A percentile compares a stretch with the other conserved stretches of the same genome.
These are phyloP conservation scores for Diaporthe sp. DNA, from an alignment of 2,329 filamentous ascomycete species.

Conservation along the genomic window DNA sequence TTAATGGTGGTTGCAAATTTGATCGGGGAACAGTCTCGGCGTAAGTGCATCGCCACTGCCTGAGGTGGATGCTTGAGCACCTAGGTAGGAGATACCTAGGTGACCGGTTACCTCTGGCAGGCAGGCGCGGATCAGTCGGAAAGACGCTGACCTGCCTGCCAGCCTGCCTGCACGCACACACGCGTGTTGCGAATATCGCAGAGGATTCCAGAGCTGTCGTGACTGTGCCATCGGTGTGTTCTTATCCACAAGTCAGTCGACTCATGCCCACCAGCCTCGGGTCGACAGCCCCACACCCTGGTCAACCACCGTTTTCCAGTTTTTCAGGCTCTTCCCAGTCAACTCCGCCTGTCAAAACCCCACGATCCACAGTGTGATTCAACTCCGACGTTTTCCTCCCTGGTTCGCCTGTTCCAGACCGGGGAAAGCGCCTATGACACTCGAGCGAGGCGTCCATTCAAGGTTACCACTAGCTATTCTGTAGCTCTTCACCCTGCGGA, in stretches of 20 bases:
- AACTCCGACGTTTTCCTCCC: neutral
- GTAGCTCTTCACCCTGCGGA: neutral
- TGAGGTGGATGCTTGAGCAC: neutral
- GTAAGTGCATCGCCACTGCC: slow-evolving; percentile 7
- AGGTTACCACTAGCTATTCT: neutral
- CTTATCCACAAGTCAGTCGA: slow-evolving; percentile 17
- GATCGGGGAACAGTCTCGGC: neutral
- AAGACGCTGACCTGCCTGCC: neutral
- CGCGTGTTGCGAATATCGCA: neutral
- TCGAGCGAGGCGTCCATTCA: neutral
- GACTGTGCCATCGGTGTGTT: slow-evolving; percentile 10
- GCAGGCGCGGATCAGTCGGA: slow-evolving; percentile 1
- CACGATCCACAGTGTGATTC: slow-evolving; percentile 10
- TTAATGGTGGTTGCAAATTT: neutral
- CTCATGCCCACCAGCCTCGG: neutral
- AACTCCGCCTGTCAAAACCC: slow-evolving; percentile 28
- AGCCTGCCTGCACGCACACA: neutral
- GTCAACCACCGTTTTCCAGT: slow-evolving; percentile 20
- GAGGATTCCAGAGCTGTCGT: slow-evolving; percentile 1
- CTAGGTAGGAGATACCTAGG: neutral
- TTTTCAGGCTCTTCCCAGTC: slow-evolving; percentile 14
- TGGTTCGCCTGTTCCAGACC: slow-evolving; percentile 1
- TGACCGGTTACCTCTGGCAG: neutral
- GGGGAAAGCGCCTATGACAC: neutral
- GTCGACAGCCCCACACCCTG: neutral